Evolutionary conservation across 345 rosid genomes (phyloP), one percentile per base, ranked within the genome.

Genomic region (Lenwebbia sp.): DNA sequence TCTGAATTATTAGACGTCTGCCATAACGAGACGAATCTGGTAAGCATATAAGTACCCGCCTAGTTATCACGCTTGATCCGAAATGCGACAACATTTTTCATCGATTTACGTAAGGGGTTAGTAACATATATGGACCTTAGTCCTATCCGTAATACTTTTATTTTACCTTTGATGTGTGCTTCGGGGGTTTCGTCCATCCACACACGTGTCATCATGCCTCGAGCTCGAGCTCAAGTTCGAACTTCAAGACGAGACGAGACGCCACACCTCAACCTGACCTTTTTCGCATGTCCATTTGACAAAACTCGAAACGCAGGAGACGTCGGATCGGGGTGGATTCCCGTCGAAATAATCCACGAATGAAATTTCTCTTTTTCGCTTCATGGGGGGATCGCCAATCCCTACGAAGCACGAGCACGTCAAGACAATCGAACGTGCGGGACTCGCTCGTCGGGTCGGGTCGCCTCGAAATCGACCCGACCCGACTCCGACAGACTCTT

Each of bases 401-500:
- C 37, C 13, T 22, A 19, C 37, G 13, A 33, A 65, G 78, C 47
- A 19, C 13, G 22, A 19, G 7, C 10, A 70, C 47, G 19, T 33
- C 13, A 9, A 37, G 7, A 11, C 2, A 22, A 40, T 30, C 6
- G 0, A 2, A 7, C 10, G 1, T 7, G 75, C 0, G 1, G 19
- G 30, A 30, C 75, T 62, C 75, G 1, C 37, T 33, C 75, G 37
- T 2, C 41, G 17, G 15, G 75, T 2, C 22, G 37, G 19, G 40
- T 28, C 40, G 5, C 22, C 74, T 14, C 22, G 2, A 17, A 6
- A 10, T 49, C 13, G 51, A 15, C 41, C 13, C 25, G 23, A 28
- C 17, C 40, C 5, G 75, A 1, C 22, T n/a, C 13, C 19, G 41
- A 15, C 23, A 4, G 41, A 65, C 41, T 33, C 8, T 33, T n/a